phyloP scores from a whole-genome alignment of 208 protist genomes.

The Acanthamoeba triangularis region DNA sequence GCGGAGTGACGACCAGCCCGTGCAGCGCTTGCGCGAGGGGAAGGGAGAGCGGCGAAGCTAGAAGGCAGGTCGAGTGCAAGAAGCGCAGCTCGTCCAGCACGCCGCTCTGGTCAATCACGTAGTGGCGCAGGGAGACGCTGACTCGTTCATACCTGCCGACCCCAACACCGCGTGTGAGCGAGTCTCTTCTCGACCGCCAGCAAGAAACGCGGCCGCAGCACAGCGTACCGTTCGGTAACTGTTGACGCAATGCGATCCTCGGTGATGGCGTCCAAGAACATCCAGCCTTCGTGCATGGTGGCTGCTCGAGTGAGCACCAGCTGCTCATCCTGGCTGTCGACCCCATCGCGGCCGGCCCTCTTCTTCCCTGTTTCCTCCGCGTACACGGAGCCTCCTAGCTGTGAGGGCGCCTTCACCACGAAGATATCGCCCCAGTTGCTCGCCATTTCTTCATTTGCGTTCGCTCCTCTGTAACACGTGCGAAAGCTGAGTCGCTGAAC shows the following conservation, averaged over 20 bases:
- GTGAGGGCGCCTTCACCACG: neutral
- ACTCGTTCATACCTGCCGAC: conserved; percentile 15
- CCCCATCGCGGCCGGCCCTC: neutral
- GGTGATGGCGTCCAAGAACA: conserved; percentile 56
- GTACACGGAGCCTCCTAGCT: neutral
- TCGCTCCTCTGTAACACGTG: neutral
- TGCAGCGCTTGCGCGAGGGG: conserved; percentile 43
- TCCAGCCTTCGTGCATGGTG: neutral
- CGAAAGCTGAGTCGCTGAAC: neutral
- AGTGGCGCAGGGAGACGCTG: neutral
- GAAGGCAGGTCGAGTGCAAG: conserved; percentile 47
- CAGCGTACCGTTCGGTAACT: neutral
- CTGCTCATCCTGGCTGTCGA: neutral
- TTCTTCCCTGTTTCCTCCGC: neutral
- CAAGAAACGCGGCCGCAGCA: no score
- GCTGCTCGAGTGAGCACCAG: neutral
- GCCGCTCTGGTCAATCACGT: conserved; percentile 30
- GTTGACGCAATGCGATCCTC: neutral
- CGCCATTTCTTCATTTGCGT: neutral
- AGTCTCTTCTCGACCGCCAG: neutral
- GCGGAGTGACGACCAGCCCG: neutral
- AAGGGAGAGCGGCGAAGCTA: neutral
- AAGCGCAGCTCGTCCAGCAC: conserved; percentile 24
- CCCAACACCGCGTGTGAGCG: neutral
- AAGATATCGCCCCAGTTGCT: neutral